Percentiles rank a stretch among this genome's conserved stretches.
Evolutionary conservation across 2,329 filamentous ascomycete genomes (phyloP).

Genomic region (Fusarium sp.): DNA sequence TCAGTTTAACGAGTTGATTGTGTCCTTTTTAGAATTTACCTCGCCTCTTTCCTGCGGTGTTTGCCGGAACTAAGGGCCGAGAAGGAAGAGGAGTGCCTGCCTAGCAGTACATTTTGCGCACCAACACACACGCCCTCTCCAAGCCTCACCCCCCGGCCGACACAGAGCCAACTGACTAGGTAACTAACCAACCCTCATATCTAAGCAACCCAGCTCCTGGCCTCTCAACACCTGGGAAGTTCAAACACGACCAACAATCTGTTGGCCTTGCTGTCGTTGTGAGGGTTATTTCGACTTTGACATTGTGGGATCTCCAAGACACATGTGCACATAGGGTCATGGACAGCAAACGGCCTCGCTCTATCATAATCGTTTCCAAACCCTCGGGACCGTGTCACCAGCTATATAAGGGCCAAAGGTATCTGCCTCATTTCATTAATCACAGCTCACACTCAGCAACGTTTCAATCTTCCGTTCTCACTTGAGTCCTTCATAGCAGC

Average conservation of each 20-base stretch:
- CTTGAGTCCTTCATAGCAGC: constrained; percentile 9
- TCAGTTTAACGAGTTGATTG: constrained; percentile 41
- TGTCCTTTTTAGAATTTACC: constrained; percentile 34
- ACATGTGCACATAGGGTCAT: constrained; percentile 48
- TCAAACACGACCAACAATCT: constrained; percentile 47
- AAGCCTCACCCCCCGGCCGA: constrained; percentile 44
- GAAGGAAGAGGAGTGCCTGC: constrained; percentile 39
- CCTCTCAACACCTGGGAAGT: constrained; percentile 40
- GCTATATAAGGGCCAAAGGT: constrained; percentile 48
- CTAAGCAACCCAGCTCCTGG: constrained; percentile 44
- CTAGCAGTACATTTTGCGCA: constrained; percentile 44
- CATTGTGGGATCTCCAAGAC: constrained; percentile 45
- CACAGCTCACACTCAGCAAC: constrained; percentile 39
- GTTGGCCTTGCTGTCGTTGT: constrained; percentile 43
- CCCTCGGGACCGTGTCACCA: constrained; percentile 47
- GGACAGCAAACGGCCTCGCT: constrained; percentile 48
- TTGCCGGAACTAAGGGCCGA: constrained; percentile 46
- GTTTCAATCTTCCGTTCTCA: constrained; percentile 19
- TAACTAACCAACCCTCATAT: constrained; percentile 47
- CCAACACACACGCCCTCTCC: constrained; percentile 46
- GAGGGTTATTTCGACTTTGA: constrained; percentile 49
- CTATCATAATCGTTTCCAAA: constrained; percentile 41
- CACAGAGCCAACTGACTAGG: constrained; percentile 42
- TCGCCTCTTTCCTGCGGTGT: constrained; percentile 41
- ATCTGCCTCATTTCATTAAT: constrained; percentile 34